phyloP scores from a whole-genome alignment of 2,329 filamentous ascomycete genomes.

The Pseudogymnoascus sp. region DNA sequence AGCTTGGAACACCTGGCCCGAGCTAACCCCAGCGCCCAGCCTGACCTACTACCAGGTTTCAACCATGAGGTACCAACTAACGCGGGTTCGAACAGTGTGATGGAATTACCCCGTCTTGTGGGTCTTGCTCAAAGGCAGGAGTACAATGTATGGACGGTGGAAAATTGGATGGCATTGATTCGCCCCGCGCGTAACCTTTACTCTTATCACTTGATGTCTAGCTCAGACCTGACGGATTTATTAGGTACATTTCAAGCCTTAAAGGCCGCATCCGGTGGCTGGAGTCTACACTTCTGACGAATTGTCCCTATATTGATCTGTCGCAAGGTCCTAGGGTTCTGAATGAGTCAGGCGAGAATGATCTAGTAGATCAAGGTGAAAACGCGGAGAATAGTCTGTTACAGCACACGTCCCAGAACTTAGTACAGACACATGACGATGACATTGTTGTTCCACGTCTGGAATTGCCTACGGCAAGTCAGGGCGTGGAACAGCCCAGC shows the following conservation, averaged over 20 bases:
- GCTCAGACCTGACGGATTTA: constrained; percentile 4
- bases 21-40: too few relatives aligned
- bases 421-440: background rate
- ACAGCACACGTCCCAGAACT: background rate
- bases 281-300: constrained; percentile 35
- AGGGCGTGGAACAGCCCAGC: constrained; percentile 10
- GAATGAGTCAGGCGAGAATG: background rate
- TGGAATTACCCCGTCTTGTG: constrained; percentile 34
- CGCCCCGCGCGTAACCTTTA: constrained; percentile 33
- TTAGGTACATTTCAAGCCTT: constrained; percentile 31
- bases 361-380: background rate
- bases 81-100: constrained; percentile 33
- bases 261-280: constrained; percentile 38
- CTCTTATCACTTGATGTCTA: background rate
- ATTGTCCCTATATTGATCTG: constrained; percentile 37
- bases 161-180: constrained; percentile 31
- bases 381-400: background rate
- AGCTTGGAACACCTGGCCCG: too few relatives aligned
- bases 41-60: too few relatives aligned
- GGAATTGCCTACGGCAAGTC: background rate
- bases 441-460: background rate
- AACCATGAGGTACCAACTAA: background rate
- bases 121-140: constrained; percentile 36
- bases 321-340: constrained; percentile 15
- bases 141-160: constrained; percentile 37